Evolutionary conservation across 768 basidiomycete genomes (phyloP).

Genomic region (Stropharia rugosoannulata): DNA sequence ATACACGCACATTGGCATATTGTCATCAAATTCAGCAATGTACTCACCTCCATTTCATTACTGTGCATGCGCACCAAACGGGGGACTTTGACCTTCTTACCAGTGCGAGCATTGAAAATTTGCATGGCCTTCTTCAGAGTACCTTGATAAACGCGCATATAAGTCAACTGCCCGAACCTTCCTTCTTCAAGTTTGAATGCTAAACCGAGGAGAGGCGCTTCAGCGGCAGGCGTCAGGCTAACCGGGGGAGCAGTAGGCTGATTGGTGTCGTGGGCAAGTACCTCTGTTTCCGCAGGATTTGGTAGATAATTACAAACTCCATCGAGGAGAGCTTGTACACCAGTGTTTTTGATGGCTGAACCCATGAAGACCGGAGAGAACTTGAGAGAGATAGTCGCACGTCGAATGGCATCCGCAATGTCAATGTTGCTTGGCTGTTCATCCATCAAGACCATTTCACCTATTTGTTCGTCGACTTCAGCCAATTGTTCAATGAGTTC

Average conservation of each 20-base stretch:
- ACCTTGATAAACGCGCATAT: conserved; percentile 98
- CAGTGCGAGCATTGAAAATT: conserved; percentile 91
- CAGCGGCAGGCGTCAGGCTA: conserved; percentile 76
- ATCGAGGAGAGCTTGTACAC: conserved; percentile 90
- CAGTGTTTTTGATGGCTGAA: conserved; percentile 96
- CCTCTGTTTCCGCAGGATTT: conserved; percentile 76
- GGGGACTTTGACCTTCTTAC: conserved; percentile 97
- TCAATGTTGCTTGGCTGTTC: conserved; percentile 69
- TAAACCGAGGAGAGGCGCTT: conserved; percentile 86
- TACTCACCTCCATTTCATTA: conserved; percentile 94
- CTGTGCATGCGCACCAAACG: conserved; percentile 96
- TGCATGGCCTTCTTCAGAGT: conserved; percentile 81
- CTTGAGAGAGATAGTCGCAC: conserved; percentile 82
- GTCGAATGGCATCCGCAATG: conserved; percentile 82
- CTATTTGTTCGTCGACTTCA: conserved; percentile 95
- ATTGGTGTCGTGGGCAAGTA: conserved; percentile 82
- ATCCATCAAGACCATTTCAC: conserved; percentile 88
- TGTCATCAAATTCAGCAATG: neutral
- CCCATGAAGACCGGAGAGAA: conserved; percentile 98
- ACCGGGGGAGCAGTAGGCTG: conserved; percentile 68
- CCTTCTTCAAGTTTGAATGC: conserved; percentile 99
- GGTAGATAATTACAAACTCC: conserved; percentile 96
- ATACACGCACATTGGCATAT: neutral
- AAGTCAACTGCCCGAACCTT: conserved; percentile 94
- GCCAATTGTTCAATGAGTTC: conserved; percentile 95